Percentiles rank a stretch among this genome's conserved stretches.
phyloP scores from a whole-genome alignment of 495 filamentous ascomycete genomes.

The Penicillium ucsense region DNA sequence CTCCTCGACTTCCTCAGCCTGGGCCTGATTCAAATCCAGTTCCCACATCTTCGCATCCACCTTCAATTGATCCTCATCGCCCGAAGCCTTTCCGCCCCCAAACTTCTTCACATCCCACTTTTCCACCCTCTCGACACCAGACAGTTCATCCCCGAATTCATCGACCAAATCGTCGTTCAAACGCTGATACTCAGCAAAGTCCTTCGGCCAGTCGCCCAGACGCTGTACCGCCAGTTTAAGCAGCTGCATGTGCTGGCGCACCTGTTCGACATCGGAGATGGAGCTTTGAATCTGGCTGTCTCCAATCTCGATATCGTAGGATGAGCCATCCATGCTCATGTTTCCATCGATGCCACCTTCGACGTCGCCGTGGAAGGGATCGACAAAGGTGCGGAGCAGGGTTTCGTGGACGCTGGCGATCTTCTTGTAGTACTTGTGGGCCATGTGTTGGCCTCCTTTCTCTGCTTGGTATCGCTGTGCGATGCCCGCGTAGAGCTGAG shows the following conservation, averaged over 20 bases:
- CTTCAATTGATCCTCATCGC: constrained; percentile 10
- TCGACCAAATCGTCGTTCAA: constrained; percentile 11
- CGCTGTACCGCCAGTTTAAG: constrained; percentile 32
- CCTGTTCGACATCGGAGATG: constrained; percentile 19
- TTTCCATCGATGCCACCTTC: constrained; percentile 15
- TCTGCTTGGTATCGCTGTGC: constrained; percentile 23
- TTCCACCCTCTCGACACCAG: constrained; percentile 26
- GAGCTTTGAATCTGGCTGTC: constrained; percentile 7
- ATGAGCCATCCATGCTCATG: constrained; percentile 14
- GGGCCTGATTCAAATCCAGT: constrained; percentile 7
- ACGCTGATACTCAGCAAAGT: constrained; percentile 24
- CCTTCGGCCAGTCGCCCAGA: constrained; percentile 32
- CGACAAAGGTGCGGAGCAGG: constrained; percentile 24
- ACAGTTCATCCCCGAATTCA: constrained; percentile 17
- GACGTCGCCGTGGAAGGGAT: constrained; percentile 23
- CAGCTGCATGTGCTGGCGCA: constrained; percentile 27
- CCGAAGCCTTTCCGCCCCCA: constrained; percentile 19
- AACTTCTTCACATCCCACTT: constrained; percentile 30
- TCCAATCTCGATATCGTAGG: constrained; percentile 14
- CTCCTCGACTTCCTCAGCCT: constrained; percentile 11
- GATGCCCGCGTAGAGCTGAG: constrained; percentile 31
- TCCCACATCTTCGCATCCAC: constrained; percentile 12
- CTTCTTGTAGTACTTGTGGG: constrained; percentile 32
- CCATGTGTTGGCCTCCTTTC: constrained; percentile 24
- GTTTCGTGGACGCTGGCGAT: constrained; percentile 30